Conservation (phyloP, 805 yeast genomes). For the Spathaspora boniae region DNA sequence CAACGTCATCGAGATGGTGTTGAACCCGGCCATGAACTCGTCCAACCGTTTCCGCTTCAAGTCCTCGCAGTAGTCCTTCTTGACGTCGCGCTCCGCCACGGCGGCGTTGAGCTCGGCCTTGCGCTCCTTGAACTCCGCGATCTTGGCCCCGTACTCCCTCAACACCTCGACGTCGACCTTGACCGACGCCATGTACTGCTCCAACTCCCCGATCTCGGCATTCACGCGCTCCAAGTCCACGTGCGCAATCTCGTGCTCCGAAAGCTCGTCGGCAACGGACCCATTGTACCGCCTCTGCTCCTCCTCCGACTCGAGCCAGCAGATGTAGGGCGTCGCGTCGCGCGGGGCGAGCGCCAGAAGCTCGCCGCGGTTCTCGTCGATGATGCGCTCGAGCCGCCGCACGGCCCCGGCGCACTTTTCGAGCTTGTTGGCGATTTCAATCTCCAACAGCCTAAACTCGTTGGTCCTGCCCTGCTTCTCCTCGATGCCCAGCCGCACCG, state of each 20-base stretch:
- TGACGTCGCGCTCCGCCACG: slow-evolving; percentile 59
- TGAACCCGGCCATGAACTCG: slow-evolving; percentile 93
- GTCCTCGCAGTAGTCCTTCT: slow-evolving; percentile 60
- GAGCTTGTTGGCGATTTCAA: slow-evolving; percentile 61
- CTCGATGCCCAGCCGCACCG: slow-evolving; percentile 21
- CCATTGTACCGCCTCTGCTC: slow-evolving; percentile 34
- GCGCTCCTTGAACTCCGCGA: slow-evolving; percentile 60
- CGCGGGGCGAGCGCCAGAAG: slow-evolving; percentile 46
- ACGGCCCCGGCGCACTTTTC: slow-evolving; percentile 50
- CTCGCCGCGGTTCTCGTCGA: slow-evolving; percentile 34
- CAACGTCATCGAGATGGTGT: slow-evolving; percentile 76
- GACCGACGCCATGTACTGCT: slow-evolving; percentile 51
- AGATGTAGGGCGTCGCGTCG: slow-evolving; percentile 49
- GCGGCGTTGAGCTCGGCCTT: slow-evolving; percentile 66
- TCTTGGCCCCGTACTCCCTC: slow-evolving; percentile 69
- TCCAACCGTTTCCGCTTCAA: slow-evolving; percentile 70
- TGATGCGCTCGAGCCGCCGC: slow-evolving; percentile 36
- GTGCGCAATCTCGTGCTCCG: slow-evolving; percentile 48
- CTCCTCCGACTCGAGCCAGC: slow-evolving; percentile 48
- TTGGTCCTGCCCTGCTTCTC: slow-evolving; percentile 47
- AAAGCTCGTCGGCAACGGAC: slow-evolving; percentile 37
- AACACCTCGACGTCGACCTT: slow-evolving; percentile 71
- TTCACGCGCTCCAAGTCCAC: slow-evolving; percentile 49
- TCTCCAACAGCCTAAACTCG: slow-evolving; percentile 58
- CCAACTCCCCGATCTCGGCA: slow-evolving; percentile 50